Evolutionary conservation across 495 filamentous ascomycete species (phyloP), one percentile per base, ranked within the genome.

Genomic region (Aspergillus panamensis): DNA sequence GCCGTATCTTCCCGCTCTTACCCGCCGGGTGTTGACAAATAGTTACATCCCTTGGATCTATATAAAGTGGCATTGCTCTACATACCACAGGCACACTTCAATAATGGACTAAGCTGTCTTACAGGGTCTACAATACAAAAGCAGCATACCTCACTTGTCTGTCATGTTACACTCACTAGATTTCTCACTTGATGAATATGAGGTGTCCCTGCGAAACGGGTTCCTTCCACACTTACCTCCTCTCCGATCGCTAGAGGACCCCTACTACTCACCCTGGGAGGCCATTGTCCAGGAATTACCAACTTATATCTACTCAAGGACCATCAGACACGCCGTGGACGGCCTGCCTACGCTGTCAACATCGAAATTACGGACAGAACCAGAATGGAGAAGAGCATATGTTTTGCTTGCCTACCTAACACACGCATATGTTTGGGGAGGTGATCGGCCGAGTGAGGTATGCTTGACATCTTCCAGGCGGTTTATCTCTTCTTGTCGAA

Each of bases 381-480:
- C 86, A 57, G 90, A 98, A 82, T 96, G 92, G 92, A 83, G 90
- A 64, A 83, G 93, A 67, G 93, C 92, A 55, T 97, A 96, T 72
- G 81, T 84, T 55, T 73, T 96, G 31, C 83, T 97, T 52, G 88
- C 84, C 19, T 95, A 95, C 73, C 84, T 97, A 63, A 80, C 89
- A 12, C 92, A 97, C 73, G 88, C 86, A 54, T 97, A 97, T 71
- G 88, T 97, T 66, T 98, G 94, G 94, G 90, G 91, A 65, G 91
- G 90, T 70, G 85, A 94, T 57, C 83, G 74, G 60, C 92, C 95
- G 21, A 79, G 80, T 67, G 87, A 91, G 53, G 88, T 89, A 74
- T 53, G 79, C 48, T 8, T 48, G 1, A 5, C 14, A 3, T 25
- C 48, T 33, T 3, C 16, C 14, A 51, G 2, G 3, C 2, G 19